Conservation (phyloP, 768 basidiomycete species). For the Psilocybe azurescens region DNA sequence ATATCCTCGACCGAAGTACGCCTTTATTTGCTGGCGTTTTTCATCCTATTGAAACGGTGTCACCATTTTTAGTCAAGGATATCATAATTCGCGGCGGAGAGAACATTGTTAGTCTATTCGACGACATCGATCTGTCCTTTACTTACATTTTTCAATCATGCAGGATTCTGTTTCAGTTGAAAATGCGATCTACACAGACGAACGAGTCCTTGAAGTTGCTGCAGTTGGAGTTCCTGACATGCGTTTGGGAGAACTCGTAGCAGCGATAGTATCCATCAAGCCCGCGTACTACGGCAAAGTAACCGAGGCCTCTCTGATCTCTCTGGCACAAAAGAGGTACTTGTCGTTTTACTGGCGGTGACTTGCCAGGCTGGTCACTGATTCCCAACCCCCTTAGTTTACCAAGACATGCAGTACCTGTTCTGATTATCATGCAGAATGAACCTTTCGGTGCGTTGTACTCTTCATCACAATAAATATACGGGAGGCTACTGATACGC, state of each 20-base stretch:
- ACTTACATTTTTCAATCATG: neutral
- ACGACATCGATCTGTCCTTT: neutral
- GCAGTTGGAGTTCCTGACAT: slow-evolving; percentile 65
- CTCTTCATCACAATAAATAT: slow-evolving; percentile 1
- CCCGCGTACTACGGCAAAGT: slow-evolving; percentile 48
- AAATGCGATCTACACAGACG: slow-evolving; percentile 61
- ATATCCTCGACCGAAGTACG: slow-evolving; percentile 59
- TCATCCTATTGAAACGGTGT: slow-evolving; percentile 5
- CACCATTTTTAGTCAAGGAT: slow-evolving; percentile 52
- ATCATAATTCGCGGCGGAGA: slow-evolving; percentile 70
- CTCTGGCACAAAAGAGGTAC: slow-evolving; percentile 48
- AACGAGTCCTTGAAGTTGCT: slow-evolving; percentile 60
- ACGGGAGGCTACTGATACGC: neutral
- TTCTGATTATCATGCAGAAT: slow-evolving; percentile 58
- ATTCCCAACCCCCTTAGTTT: slow-evolving; percentile 35
- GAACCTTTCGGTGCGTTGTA: slow-evolving; percentile 49
- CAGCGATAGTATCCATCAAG: slow-evolving; percentile 57
- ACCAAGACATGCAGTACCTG: slow-evolving; percentile 61
- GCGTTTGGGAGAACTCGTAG: slow-evolving; percentile 64
- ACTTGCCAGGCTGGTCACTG: neutral
- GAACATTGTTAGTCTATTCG: slow-evolving; percentile 53
- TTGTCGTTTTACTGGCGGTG: slow-evolving; percentile 5
- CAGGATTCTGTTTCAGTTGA: slow-evolving; percentile 68
- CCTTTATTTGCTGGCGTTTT: neutral
- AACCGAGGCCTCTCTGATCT: slow-evolving; percentile 52